These are phyloP conservation scores for Earliella scabrosa DNA, from an alignment of 1,284 basidiomycete genomes.

Conservation along the genomic window DNA sequence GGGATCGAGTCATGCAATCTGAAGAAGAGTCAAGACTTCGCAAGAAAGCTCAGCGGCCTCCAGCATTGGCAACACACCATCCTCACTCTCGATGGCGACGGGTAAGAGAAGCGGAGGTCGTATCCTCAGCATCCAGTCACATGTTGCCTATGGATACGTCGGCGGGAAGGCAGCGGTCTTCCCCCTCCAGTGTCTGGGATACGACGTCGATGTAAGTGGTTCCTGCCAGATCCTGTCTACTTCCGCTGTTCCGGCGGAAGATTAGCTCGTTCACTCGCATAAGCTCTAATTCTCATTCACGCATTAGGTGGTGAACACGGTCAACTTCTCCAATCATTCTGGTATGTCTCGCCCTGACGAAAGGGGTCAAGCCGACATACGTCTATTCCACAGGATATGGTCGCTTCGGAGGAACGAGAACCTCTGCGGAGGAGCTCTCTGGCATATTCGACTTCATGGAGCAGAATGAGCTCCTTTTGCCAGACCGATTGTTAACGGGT, in stretches of 20 bases:
- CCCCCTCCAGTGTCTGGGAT: slow-evolving; percentile 93
- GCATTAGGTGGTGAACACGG: slow-evolving; percentile 88
- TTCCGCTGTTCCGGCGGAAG: neutral
- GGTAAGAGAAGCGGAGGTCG: slow-evolving; percentile 36
- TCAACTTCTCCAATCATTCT: slow-evolving; percentile 95
- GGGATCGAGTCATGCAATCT: slow-evolving; percentile 15
- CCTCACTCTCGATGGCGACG: slow-evolving; percentile 28
- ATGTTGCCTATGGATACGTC: slow-evolving; percentile 96
- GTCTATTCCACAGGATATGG: slow-evolving; percentile 65
- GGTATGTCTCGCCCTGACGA: no score
- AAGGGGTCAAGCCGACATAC: neutral
- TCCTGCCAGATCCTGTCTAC: neutral
- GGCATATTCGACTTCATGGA: slow-evolving; percentile 73
- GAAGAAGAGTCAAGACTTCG: no score
- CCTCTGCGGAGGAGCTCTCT: slow-evolving; percentile 69
- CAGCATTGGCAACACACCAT: slow-evolving; percentile 16
- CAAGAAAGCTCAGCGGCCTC: neutral
- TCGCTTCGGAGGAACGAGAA: slow-evolving; percentile 73
- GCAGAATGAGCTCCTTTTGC: slow-evolving; percentile 66
- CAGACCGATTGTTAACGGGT: slow-evolving; percentile 77
- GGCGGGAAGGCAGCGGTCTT: slow-evolving; percentile 95
- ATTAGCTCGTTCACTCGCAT: neutral
- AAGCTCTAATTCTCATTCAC: no score
- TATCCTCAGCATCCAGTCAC: slow-evolving; percentile 88
- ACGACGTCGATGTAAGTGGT: slow-evolving; percentile 90